These are phyloP conservation scores for Calonectria hongkongensis DNA, from an alignment of 2,329 filamentous ascomycete species.

Conservation along the genomic window DNA sequence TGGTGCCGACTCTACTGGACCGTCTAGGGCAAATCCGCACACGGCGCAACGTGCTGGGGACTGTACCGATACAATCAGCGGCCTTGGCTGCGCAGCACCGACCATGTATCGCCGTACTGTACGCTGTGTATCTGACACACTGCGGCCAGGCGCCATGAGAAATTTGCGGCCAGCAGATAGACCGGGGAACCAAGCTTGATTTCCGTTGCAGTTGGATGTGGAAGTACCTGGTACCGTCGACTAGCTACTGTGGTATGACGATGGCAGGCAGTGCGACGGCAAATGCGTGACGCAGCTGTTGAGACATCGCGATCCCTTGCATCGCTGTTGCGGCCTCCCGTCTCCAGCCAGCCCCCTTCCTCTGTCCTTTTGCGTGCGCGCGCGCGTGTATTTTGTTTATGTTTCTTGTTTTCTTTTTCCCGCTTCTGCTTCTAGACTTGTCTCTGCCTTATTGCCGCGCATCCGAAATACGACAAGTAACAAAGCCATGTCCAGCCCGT, in stretches of 20 bases:
- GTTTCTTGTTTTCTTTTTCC: neutral
- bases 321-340: conserved; percentile 11
- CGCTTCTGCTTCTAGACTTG: neutral
- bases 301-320: conserved; percentile 27
- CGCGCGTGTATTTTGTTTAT: neutral
- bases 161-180: conserved; percentile 6
- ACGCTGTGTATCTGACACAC: conserved; percentile 12
- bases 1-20: conserved; percentile 35
- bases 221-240: conserved; percentile 14
- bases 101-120: conserved; percentile 16
- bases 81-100: conserved; percentile 1
- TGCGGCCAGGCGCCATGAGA: neutral
- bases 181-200: conserved; percentile 2
- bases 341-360: neutral
- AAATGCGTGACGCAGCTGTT: conserved; percentile 9
- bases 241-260: neutral
- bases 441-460: conserved; percentile 10
- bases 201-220: conserved; percentile 9
- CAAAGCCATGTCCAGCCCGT: neutral
- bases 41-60: conserved; percentile 21
- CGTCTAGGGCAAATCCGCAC: conserved; percentile 34
- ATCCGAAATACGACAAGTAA: conserved; percentile 25
- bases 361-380: neutral
- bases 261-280: conserved; percentile 7
- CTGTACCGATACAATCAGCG: conserved; percentile 27